Base-by-base conservation (phyloP, 2,329 filamentous ascomycete species). In the Clarireedia monteithiana region DNA sequence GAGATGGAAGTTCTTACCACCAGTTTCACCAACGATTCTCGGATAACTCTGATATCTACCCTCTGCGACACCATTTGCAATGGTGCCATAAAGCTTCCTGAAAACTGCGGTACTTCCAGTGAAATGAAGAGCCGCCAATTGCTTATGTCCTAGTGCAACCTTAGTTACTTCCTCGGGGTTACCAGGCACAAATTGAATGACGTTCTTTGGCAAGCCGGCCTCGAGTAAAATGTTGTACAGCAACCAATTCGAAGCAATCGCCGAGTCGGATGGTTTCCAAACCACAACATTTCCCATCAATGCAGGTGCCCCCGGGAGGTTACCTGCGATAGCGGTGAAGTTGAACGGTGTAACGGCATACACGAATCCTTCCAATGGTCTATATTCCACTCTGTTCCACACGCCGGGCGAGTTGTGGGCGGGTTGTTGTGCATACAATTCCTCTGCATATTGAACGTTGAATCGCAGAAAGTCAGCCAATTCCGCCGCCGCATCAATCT, bases 331-430 rank as follows among this genome's bases (percentile, higher is more conserved):
- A 61, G 91, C 91, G 24, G 91, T 96, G 74, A 96, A 96, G 78
- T 96, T 96, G 80, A 96, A 96, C 36, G 91, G 91, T 58, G 85
- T 89, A 65, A 96, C 84, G 39, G 91, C 91, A 70, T 96, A 96
- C 60, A 96, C 90, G 71, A 96, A 96, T 26, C 91, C 91, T 72
- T 96, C 91, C 3, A 96, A 82, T 20, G 92, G 86, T 39, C 92
- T 82, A 76, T 96, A 85, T 73, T 96, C 91, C 57, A 91, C 80
- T 39, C 91, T 83, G 74, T 96, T 96, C 91, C 91, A 96, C 40
- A 95, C 82, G 39, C 90, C 90, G 1, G 88, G 75, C 2, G 88
- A 78, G 74, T 97, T 84, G 75, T 94, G 89, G 53, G 78, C 80
- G 9, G 92, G 92, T 74, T 97, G 94, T 69, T 90, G 84, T 36